Evolutionary conservation across 2,329 filamentous ascomycete genomes (phyloP).

Genomic region (Sporothrix dimorphospora): DNA sequence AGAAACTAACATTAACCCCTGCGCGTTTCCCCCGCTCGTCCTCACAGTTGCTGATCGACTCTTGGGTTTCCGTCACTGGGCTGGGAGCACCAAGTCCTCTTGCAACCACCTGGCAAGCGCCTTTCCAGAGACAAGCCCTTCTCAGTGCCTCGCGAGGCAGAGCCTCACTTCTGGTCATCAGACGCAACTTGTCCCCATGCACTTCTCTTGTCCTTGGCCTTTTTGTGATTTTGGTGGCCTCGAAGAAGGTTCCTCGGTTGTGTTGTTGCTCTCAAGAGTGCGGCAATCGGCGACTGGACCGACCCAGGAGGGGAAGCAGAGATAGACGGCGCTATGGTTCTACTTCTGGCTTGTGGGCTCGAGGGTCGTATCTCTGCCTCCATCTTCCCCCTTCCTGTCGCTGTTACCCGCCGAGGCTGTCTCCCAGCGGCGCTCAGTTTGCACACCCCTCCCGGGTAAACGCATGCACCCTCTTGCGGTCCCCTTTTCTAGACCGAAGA

Average conservation of each 20-base stretch:
- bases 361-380: background rate
- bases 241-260: background rate
- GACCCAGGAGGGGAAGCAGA: background rate
- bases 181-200: background rate
- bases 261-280: background rate
- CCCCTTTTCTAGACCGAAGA: background rate
- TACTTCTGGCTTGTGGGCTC: background rate
- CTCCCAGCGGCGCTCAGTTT: background rate
- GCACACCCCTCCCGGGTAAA: background rate
- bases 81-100: background rate
- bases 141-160: conserved; percentile 4
- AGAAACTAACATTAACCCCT: background rate
- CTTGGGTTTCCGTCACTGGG: background rate
- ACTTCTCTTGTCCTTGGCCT: background rate
- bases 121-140: background rate
- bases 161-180: conserved; percentile 9
- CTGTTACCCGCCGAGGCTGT: conserved; percentile 13
- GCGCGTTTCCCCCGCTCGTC: background rate
- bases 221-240: background rate
- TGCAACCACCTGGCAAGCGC: background rate
- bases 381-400: background rate
- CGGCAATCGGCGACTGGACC: conserved; percentile 1
- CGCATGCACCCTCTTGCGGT: background rate
- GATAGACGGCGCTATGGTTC: background rate
- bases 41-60: background rate